Evolutionary conservation across 495 filamentous ascomycete species (phyloP), one percentile per base, ranked within the genome.

Genomic region (Hypoxylon perforatum): DNA sequence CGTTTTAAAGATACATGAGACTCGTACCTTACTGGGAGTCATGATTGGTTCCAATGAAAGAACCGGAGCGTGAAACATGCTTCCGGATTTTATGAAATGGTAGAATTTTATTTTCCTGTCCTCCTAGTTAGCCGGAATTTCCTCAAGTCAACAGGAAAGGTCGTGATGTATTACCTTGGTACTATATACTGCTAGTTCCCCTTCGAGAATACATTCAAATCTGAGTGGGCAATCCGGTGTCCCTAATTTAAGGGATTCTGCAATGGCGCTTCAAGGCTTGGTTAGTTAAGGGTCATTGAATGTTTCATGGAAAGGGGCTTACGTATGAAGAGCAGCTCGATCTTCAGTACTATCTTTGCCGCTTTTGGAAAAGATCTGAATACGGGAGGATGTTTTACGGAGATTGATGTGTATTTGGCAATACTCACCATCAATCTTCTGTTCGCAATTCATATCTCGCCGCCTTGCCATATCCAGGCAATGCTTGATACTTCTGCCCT

Each of bases 291-390:
- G 4, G 11, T 7, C 7, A 45, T 21, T 22, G 55, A 57, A 47
- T 3, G 28, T 77, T 78, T 3, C 19, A 80, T 69, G 22, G 67
- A 5, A 23, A 10, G 21, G 3, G 12, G 65, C 82, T 48, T 82
- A 84, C 82, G 74, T 74, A 59, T 92, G 85, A 15, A 95, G 75
- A 8, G 78, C 82, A 19, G 70, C 70, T 23, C 90, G 84, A 74
- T 96, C 93, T 45, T 73, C 51, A 0, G 92, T 96, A 7, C 92
- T 94, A 63, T 96, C 91, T 69, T 94, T 94, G 36, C 93, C 92
- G 61, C 91, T 94, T 75, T 97, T 97, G 8, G 92, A 95, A 71
- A 96, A 96, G 23, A 97, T 92, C 45, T 89, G 88, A 8, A 96
- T 87, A 28, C 82, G 80, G 3, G 81, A 55, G 0, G 70, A 69